Evolutionary conservation across 768 basidiomycete species (phyloP).

Genomic region (Serendipita sp.): DNA sequence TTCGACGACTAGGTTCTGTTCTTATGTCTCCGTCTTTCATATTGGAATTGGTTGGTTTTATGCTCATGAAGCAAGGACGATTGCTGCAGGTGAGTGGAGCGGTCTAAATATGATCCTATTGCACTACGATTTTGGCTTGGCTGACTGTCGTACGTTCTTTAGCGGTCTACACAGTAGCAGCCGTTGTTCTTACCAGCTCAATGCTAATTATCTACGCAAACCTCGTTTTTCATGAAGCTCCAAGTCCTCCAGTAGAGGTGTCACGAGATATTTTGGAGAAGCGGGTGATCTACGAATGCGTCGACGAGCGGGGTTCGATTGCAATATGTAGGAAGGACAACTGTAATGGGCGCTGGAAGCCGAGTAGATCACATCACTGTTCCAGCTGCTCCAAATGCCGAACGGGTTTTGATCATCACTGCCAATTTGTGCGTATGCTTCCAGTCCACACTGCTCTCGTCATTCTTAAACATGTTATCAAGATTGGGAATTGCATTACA

Average conservation of each 20-base stretch:
- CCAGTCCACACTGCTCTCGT: neutral
- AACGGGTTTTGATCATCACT: conserved; percentile 7
- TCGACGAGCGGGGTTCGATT: neutral
- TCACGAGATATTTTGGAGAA: neutral
- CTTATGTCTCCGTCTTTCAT: neutral
- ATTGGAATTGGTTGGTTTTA: neutral
- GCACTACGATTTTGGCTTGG: neutral
- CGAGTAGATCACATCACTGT: conserved; percentile 6
- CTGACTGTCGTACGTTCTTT: neutral
- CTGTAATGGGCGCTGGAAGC: conserved; percentile 9
- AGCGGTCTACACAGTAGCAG: neutral
- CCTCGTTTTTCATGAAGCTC: neutral
- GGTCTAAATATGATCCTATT: neutral
- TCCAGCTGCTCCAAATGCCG: conserved; percentile 1
- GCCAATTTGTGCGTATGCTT: neutral
- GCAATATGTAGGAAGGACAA: neutral
- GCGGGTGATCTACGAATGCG: neutral
- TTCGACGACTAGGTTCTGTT: neutral
- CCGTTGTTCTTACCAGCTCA: neutral
- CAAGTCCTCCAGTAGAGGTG: neutral
- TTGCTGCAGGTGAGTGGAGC: neutral
- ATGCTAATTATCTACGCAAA: neutral
- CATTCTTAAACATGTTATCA: neutral
- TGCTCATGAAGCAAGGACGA: neutral
- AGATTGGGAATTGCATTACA: conserved; percentile 9